Evolutionary conservation across 192 early-diverging fungal genomes (phyloP), one percentile per base, ranked within the genome.

Genomic region (Entophlyctis luteolus): DNA sequence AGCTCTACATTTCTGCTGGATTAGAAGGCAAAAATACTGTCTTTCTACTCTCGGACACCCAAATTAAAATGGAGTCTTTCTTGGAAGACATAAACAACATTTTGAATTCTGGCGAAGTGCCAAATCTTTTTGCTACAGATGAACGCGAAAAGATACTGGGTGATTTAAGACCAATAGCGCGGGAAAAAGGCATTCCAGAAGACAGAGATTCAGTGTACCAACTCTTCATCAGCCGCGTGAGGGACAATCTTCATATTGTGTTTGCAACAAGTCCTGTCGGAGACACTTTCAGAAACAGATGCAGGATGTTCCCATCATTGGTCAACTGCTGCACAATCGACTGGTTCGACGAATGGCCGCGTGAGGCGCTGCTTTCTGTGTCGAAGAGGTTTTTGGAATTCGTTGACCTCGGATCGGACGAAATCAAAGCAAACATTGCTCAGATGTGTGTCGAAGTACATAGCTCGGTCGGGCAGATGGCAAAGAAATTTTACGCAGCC

Each of bases 251-350:
- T 12, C 83, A 85, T 48, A 83, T 85, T 42, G 83, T 85, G 10
- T 78, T 85, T 65, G 83, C 73, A 3, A 85, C 83, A 6, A 78
- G 75, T 66, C 83, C 83, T 0, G 83, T 85, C 0, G 83, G 83
- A 0, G 83, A 85, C 37, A 85, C 78, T 1, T 85, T 85, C 62
- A 56, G 83, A 48, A 82, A 72, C 22, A 46, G 83, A 27, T 85
- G 83, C 56, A 55, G 83, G 16, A 85, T 85, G 83, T 85, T 85
- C 48, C 83, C 83, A 22, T 79, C 77, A 2, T 65, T 85, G 1
- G 83, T 85, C 22, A 85, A 85, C 55, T 82, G 83, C 75, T 85
- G 80, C 62, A 85, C 83, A 5, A 85, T 85, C 37, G 83, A 81
- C 55, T 85, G 83, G 83, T 85, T 85, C 55, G 81, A 85, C 52